Percentiles rank a stretch among this genome's conserved stretches.
phyloP scores from a whole-genome alignment of 2,329 filamentous ascomycete species.

The Sporothrix variecibatus region DNA sequence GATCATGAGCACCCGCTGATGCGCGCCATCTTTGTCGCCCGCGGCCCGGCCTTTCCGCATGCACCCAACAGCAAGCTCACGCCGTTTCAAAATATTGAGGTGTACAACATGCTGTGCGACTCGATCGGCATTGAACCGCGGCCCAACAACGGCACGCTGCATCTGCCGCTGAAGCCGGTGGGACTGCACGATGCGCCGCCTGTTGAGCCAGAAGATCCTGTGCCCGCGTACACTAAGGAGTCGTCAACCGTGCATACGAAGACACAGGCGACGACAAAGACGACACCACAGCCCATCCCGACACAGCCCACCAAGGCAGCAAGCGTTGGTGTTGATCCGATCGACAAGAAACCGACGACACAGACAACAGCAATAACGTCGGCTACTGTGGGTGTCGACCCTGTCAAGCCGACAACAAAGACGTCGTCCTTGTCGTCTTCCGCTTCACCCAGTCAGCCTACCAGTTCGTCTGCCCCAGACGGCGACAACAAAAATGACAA shows the following conservation, averaged over 20 bases:
- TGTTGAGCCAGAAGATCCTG: constrained; percentile 57
- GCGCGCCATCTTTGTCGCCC: constrained; percentile 91
- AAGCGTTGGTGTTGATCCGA: constrained; percentile 23
- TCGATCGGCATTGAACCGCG: constrained; percentile 72
- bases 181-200: constrained; percentile 61
- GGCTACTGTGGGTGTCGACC: constrained; percentile 11
- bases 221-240: constrained; percentile 35
- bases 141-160: constrained; percentile 85
- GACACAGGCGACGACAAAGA: constrained; percentile 22
- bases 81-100: constrained; percentile 87
- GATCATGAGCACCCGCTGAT: constrained; percentile 94
- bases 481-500: constrained; percentile 33
- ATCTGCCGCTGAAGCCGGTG: constrained; percentile 65
- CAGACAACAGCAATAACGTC: constrained; percentile 23
- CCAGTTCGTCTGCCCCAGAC: constrained; percentile 23
- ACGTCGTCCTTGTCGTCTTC: background rate
- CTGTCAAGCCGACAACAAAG: constrained; percentile 17
- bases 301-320: constrained; percentile 16
- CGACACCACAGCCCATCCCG: background rate
- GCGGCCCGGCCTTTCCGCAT: constrained; percentile 90
- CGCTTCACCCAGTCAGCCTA: constrained; percentile 3
- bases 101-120: constrained; percentile 94
- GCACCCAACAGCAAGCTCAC: constrained; percentile 76
- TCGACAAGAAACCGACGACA: constrained; percentile 7
- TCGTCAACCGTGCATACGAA: background rate